These are phyloP conservation scores for Vanrija sp. DNA, from an alignment of 1,284 basidiomycete genomes.

Conservation along the genomic window DNA sequence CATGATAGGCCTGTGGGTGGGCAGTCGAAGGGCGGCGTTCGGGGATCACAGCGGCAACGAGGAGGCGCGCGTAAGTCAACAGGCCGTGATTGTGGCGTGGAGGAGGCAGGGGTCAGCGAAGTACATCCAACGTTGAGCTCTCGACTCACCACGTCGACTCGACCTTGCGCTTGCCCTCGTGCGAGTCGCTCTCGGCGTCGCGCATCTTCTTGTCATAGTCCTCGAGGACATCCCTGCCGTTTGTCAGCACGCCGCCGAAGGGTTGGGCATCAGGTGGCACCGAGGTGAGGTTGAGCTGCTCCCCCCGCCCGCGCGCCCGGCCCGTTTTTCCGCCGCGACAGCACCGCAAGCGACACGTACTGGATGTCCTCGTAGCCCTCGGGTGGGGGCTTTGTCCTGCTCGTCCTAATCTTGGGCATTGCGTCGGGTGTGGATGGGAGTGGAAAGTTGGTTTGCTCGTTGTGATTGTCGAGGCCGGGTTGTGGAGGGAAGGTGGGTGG, in stretches of 20 bases:
- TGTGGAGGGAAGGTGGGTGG: no score
- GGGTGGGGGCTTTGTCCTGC: slow-evolving; percentile 89
- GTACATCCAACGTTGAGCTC: not conserved
- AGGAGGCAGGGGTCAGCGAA: not conserved
- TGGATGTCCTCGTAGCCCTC: slow-evolving; percentile 98
- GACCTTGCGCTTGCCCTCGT: slow-evolving; percentile 42
- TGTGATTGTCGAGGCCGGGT: no score
- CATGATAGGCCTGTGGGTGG: slow-evolving; percentile 72
- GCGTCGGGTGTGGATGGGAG: slow-evolving; percentile 13
- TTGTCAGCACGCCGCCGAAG: slow-evolving; percentile 63
- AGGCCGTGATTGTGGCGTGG: not conserved
- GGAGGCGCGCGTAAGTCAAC: not conserved
- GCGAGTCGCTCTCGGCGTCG: slow-evolving; percentile 75
- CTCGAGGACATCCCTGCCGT: slow-evolving; percentile 74
- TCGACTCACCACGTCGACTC: slow-evolving; percentile 78
- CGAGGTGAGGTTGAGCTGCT: not conserved
- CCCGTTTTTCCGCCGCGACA: no score
- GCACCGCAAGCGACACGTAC: slow-evolving; percentile 24
- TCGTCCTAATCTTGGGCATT: slow-evolving; percentile 95
- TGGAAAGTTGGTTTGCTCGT: not conserved
- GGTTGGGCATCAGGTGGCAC: not conserved
- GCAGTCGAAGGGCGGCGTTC: not conserved
- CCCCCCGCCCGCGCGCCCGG: not conserved
- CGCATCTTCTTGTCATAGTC: slow-evolving; percentile 96
- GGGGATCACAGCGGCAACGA: not conserved